These are phyloP conservation scores for Ananas comosus DNA, from an alignment of 176 grass and related monocot species.

Conservation along the genomic window DNA sequence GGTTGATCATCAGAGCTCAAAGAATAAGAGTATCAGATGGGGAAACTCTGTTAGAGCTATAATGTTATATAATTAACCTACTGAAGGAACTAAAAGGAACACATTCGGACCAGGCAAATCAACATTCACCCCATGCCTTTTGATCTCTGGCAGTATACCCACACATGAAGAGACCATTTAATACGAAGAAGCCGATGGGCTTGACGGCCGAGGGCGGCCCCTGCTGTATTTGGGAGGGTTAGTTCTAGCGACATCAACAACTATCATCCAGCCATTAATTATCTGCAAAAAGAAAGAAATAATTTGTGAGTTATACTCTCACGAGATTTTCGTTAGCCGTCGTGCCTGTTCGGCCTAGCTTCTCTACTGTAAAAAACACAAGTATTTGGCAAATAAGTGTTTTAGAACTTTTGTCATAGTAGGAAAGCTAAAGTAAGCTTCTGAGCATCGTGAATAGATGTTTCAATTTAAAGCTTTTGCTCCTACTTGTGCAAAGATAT, in stretches of 20 bases:
- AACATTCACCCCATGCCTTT: conserved; percentile 24
- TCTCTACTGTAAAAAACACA: too few species aligned
- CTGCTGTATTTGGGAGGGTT: conserved; percentile 30
- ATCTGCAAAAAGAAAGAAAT: conserved; percentile 38
- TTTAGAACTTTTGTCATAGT: too few species aligned
- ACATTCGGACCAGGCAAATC: conserved; percentile 29
- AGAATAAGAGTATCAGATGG: not conserved
- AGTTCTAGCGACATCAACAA: conserved; percentile 76
- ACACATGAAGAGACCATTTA: conserved; percentile 17
- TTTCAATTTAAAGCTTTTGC: too few species aligned
- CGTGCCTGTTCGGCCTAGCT: too few species aligned
- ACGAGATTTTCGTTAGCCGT: not conserved
- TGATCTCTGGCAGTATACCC: conserved; percentile 16
- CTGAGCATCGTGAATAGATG: too few species aligned
- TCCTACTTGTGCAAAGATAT: too few species aligned
- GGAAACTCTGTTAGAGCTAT: not conserved
- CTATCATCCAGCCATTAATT: conserved; percentile 97
- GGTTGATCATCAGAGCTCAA: not conserved
- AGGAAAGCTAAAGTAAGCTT: too few species aligned
- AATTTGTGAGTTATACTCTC: conserved; percentile 1
- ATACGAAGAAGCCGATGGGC: conserved; percentile 15
- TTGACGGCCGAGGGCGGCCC: conserved; percentile 13
- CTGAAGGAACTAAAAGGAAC: conserved; percentile 17
- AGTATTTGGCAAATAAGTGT: too few species aligned
- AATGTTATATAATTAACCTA: not conserved